phyloP scores from a whole-genome alignment of 2,329 filamentous ascomycete genomes.

The Cryphonectria carpinicola region DNA sequence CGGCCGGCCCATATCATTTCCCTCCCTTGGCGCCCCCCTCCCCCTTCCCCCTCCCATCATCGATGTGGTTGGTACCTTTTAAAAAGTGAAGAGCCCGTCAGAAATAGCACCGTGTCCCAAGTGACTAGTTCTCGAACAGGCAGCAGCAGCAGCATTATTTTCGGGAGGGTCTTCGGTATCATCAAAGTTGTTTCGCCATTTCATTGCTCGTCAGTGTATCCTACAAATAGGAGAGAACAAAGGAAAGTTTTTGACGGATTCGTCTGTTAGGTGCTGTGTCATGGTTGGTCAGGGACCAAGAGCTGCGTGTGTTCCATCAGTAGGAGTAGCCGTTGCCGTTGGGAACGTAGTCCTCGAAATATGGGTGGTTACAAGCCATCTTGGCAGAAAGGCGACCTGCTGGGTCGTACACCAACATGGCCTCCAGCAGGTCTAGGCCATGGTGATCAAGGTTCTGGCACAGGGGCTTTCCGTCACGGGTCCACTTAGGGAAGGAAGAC shows the following conservation, averaged over 20 bases:
- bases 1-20: slow-evolving; percentile 11
- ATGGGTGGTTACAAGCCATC: slow-evolving; percentile 81
- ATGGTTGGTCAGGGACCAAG: background rate
- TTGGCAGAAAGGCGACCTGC: slow-evolving; percentile 84
- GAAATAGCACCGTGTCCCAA: background rate
- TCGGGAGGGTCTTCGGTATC: slow-evolving; percentile 21
- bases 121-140: background rate
- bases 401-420: slow-evolving; percentile 81
- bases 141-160: background rate
- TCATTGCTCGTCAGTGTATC: slow-evolving; percentile 30
- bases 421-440: slow-evolving; percentile 67
- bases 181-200: slow-evolving; percentile 21
- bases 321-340: slow-evolving; percentile 36
- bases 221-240: slow-evolving; percentile 25
- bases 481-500: slow-evolving; percentile 85
- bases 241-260: background rate
- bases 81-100: background rate
- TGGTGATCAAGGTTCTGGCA: slow-evolving; percentile 72
- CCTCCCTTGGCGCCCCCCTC: background rate
- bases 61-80: background rate
- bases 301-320: slow-evolving; percentile 38
- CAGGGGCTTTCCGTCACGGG: slow-evolving; percentile 66
- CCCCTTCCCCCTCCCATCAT: background rate
- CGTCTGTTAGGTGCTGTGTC: slow-evolving; percentile 9
- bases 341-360: slow-evolving; percentile 60